Base-by-base conservation (phyloP, 139 green algal genomes). In the Trebouxia sp. region DNA sequence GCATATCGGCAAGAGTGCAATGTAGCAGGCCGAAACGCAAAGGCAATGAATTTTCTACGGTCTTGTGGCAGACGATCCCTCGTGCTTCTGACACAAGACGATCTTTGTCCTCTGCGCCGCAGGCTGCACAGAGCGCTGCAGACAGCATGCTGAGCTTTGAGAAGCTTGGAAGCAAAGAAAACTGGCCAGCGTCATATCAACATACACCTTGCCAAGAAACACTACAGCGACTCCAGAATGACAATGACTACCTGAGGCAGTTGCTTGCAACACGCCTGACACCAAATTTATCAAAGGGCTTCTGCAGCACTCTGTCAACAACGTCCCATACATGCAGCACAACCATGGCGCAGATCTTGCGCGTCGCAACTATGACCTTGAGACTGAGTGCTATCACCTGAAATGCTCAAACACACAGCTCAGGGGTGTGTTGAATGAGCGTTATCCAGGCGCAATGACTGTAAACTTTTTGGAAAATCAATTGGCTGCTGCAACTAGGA, bases 401-500 rank as follows among this genome's bases (percentile, higher is more conserved):
- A 72, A 72, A 37, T 17, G 28, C 10, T 32, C 42, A n/a, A 37
- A 45, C 5, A 45, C 28, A 12, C 62, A 72, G 20, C 35, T 72
- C 10, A 72, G 37, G 35, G 32, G 28, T 4, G 28, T 72, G 32
- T 43, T 72, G 62, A 72, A 72, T 15, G 42, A 32, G 5, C n/a
- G 20, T 45, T 72, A 45, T 72, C 62, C 62, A 28, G 62, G 62
- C 15, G 32, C 62, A 72, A 72, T 72, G 62, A 72, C 62, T 72
- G 62, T 72, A 10, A 42, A 15, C 32, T 72, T 72, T 3, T 72
- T 72, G 0, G 32, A 72, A 45, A 37, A 72, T 26, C 62, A 72
- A 14, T 14, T 72, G 9, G 62, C 62, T 45, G 62, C 62, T 72
- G 62, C 42, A 5, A n/a, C 26, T 6, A 26, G 62, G 12, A 32